These are phyloP conservation scores for Ambispora gerdemannii DNA, from an alignment of 192 early-diverging fungal species.

Conservation along the genomic window DNA sequence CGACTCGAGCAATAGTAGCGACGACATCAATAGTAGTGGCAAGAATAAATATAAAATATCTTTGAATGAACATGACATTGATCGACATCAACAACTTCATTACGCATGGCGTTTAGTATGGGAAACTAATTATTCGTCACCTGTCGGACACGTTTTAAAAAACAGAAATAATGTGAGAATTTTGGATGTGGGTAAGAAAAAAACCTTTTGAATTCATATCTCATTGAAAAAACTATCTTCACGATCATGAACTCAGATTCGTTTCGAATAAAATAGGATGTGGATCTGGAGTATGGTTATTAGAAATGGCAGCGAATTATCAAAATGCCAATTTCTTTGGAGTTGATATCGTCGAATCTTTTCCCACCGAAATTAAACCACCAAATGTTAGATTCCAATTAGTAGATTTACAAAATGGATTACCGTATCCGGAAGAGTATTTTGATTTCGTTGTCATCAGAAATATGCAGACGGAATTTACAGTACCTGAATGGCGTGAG, in stretches of 20 bases:
- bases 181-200: no score
- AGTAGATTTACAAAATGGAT: slow-evolving; percentile 14
- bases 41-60: neutral
- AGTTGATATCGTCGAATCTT: slow-evolving; percentile 36
- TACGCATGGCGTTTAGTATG: neutral
- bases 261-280: no score
- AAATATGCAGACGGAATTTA: neutral
- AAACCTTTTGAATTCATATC: no score
- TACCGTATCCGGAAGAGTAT: neutral
- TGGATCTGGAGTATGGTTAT: slow-evolving; percentile 40
- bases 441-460: neutral
- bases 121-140: neutral
- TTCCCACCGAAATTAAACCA: slow-evolving; percentile 40
- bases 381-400: slow-evolving; percentile 36
- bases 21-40: no score
- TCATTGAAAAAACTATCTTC: no score
- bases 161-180: neutral
- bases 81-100: neutral
- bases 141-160: neutral
- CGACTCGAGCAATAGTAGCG: neutral
- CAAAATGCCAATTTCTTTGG: slow-evolving; percentile 38
- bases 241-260: no score
- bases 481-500: neutral
- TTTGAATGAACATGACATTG: neutral
- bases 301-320: slow-evolving; percentile 40